phyloP scores from a whole-genome alignment of 768 basidiomycete species.

The Daedaleopsis nitida region DNA sequence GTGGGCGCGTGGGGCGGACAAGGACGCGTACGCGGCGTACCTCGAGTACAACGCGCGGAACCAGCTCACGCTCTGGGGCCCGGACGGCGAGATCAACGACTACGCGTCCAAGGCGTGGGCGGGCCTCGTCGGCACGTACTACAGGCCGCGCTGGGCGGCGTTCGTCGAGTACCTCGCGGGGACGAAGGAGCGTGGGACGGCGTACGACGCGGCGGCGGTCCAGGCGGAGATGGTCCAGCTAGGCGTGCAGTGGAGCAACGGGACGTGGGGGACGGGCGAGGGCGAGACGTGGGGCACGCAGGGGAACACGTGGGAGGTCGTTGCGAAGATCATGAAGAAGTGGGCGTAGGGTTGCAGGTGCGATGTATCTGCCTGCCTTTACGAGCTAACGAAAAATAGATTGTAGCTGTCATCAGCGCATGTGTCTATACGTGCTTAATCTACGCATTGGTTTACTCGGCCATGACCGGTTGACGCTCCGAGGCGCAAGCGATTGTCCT shows the following conservation, averaged over 20 bases:
- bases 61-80: constrained; percentile 48
- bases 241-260: constrained; percentile 34
- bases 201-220: constrained; percentile 33
- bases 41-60: constrained; percentile 43
- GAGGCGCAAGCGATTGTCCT: too few species aligned
- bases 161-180: constrained; percentile 37
- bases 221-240: constrained; percentile 32
- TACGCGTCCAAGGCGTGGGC: constrained; percentile 48
- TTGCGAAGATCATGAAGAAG: constrained; percentile 15
- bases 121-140: constrained; percentile 41
- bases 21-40: constrained; percentile 35
- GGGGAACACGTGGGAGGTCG: constrained; percentile 29
- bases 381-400: too few species aligned
- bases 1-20: constrained; percentile 32
- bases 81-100: constrained; percentile 42
- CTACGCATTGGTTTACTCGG: too few species aligned
- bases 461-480: too few species aligned
- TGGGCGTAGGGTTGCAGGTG: constrained; percentile 13
- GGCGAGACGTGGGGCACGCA: constrained; percentile 22
- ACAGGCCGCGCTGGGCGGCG: constrained; percentile 36
- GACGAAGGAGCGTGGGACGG: constrained; percentile 29
- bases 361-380: too few species aligned
- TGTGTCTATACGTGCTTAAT: too few species aligned
- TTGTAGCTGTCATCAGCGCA: too few species aligned
- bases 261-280: constrained; percentile 22